Conservation (phyloP, 208 protist species). For the Leishmania arabica region DNA sequence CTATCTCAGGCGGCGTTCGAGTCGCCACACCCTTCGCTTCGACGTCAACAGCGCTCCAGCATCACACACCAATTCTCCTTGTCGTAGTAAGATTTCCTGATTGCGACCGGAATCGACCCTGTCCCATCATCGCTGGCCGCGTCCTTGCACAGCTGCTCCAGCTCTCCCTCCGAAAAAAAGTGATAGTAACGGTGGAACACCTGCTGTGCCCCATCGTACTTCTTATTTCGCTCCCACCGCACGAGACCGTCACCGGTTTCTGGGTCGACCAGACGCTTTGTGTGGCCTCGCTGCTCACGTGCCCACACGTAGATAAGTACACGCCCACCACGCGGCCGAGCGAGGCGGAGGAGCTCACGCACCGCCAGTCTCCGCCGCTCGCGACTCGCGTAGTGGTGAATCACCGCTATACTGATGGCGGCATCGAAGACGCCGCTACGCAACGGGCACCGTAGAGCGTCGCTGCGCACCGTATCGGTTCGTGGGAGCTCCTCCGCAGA, state of each 20-base stretch:
- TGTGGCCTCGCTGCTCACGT: conserved; percentile 36
- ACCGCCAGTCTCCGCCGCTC: conserved; percentile 53
- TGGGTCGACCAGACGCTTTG: conserved; percentile 33
- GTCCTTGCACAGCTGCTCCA: conserved; percentile 59
- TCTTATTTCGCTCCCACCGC: conserved; percentile 63
- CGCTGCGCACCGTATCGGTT: conserved; percentile 64
- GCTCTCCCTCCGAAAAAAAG: conserved; percentile 77
- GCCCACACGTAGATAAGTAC: conserved; percentile 91
- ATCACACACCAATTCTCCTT: conserved; percentile 90
- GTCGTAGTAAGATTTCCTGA: conserved; percentile 79
- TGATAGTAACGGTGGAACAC: conserved; percentile 87
- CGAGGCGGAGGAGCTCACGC: conserved; percentile 76
- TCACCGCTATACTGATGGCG: conserved; percentile 88
- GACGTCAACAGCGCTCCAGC: conserved; percentile 32
- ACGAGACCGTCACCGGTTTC: conserved; percentile 68
- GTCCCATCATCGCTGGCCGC: conserved; percentile 26
- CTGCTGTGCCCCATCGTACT: conserved; percentile 43
- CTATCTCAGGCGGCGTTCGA: not conserved
- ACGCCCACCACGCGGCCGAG: conserved; percentile 51
- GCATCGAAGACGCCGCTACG: conserved; percentile 74
- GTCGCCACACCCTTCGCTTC: not conserved
- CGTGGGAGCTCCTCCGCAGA: conserved; percentile 31
- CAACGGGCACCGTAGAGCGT: conserved; percentile 66
- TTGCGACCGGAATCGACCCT: not conserved
- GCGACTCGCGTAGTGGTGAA: conserved; percentile 86